These are phyloP conservation scores for Mycosphaerella arachidis DNA, from an alignment of 2,329 filamentous ascomycete species.

Conservation along the genomic window DNA sequence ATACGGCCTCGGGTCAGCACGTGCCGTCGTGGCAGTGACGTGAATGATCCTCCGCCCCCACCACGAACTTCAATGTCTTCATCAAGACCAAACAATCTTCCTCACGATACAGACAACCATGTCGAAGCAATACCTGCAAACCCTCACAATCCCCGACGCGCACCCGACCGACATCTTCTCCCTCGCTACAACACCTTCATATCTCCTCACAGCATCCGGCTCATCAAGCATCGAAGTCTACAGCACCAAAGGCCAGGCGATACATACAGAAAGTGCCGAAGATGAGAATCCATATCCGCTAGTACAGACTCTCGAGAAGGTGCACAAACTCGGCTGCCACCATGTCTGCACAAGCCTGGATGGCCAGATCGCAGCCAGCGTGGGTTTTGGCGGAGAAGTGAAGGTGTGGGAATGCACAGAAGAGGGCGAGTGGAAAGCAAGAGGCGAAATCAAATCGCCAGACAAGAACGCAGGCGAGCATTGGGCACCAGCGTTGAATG, in stretches of 20 bases:
- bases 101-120: constrained; percentile 1
- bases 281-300: constrained; percentile 59
- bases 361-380: constrained; percentile 71
- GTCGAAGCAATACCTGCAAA: constrained; percentile 98
- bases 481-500: constrained; percentile 84
- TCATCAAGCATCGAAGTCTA: constrained; percentile 77
- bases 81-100: not conserved
- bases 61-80: not conserved
- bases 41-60: constrained; percentile 4
- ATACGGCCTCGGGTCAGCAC: not conserved
- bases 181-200: constrained; percentile 36
- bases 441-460: constrained; percentile 27
- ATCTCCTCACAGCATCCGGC: constrained; percentile 77
- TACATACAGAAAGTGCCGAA: constrained; percentile 45
- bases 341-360: constrained; percentile 70
- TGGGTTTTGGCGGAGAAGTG: constrained; percentile 83
- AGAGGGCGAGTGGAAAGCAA: constrained; percentile 50
- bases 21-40: constrained; percentile 7
- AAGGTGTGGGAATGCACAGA: constrained; percentile 68
- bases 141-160: constrained; percentile 76
- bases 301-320: constrained; percentile 70
- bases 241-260: constrained; percentile 52
- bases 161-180: constrained; percentile 35
- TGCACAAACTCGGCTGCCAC: constrained; percentile 86
- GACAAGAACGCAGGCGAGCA: constrained; percentile 62